Evolutionary conservation across 345 rosid genomes (phyloP), one percentile per base, ranked within the genome.

Genomic region (Psidium guajava): DNA sequence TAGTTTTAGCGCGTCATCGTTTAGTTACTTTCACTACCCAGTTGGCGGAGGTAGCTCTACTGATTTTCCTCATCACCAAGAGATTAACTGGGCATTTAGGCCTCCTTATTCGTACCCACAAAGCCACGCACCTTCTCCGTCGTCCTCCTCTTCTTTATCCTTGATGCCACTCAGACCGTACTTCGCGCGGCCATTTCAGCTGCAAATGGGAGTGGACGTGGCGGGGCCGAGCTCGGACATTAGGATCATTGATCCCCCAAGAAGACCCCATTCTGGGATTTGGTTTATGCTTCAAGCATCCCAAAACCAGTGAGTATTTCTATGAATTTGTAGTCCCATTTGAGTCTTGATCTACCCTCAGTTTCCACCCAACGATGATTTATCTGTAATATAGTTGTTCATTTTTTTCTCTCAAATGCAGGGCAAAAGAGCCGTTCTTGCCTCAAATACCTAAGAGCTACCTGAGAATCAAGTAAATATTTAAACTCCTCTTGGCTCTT

Each of bases 261-360:
- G 93, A 61, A 90, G 99, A 88, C 93, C 95, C 56, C 91, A 92
- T 92, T 92, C 99, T 16, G 98, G 99, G 86, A 86, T 98, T 89
- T 98, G 99, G 99, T 98, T 98, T 86, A 90, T 94, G 89, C 94
- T 98, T 56, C 95, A 94, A 89, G 98, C 99, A 51, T 96, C 99
- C 54, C 95, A 89, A 88, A 94, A 93, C 86, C 99, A 98, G 99
- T 98, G 93, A 94, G 99, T 93, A 49, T 11, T 49, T 51, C 49
- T 50, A 50, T 50, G 52, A 50, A 50, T 28, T 28, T 55, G 51
- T 47, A 22, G 24, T 54, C 54, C 81, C 81, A 40, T 36, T 53
- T 22, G 36, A 73, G 27, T 58, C 64, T 9, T n/a, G 83, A n/a
- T 82, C 22, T 27, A 82, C 57, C 54, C 11, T 57, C 49, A 25